Evolutionary conservation across 2,329 filamentous ascomycete genomes (phyloP).

Genomic region (Talaromyces sp.): DNA sequence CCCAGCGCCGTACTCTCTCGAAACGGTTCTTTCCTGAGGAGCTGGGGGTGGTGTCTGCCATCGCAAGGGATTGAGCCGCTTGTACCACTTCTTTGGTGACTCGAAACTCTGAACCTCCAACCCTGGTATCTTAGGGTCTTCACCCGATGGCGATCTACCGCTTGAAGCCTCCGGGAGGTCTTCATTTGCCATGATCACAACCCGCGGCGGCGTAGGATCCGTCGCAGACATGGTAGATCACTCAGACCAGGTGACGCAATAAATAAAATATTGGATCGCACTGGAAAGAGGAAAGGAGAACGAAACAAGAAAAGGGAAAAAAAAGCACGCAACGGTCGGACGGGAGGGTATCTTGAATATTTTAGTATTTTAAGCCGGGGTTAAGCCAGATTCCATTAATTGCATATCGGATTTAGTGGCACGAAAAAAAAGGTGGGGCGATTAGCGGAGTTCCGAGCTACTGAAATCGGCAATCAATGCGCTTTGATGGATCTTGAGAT

Average conservation of each 20-base stretch:
- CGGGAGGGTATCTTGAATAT: too few relatives aligned
- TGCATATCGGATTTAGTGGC: neutral
- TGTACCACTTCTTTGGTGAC: constrained; percentile 37
- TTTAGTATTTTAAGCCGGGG: too few relatives aligned
- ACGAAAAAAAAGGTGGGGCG: constrained; percentile 4
- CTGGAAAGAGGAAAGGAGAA: too few relatives aligned
- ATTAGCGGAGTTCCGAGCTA: neutral
- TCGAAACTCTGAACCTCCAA: constrained; percentile 1
- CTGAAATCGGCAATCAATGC: constrained; percentile 8
- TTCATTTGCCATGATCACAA: constrained; percentile 19
- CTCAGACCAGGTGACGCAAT: too few relatives aligned
- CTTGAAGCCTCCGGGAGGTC: constrained; percentile 18
- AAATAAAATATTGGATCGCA: too few relatives aligned
- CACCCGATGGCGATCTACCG: constrained; percentile 16
- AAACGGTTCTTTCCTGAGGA: constrained; percentile 57
- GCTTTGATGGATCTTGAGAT: too few relatives aligned
- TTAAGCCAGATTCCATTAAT: too few relatives aligned
- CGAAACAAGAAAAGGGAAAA: too few relatives aligned
- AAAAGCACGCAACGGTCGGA: too few relatives aligned
- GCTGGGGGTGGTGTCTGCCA: constrained; percentile 57
- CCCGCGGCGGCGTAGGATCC: constrained; percentile 15
- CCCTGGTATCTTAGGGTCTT: constrained; percentile 17
- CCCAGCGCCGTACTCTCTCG: constrained; percentile 71
- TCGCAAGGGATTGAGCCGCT: constrained; percentile 48
- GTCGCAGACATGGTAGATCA: neutral